Evolutionary conservation across 129 eudicot species (phyloP).

Genomic region (Scalesia atractyloides): DNA sequence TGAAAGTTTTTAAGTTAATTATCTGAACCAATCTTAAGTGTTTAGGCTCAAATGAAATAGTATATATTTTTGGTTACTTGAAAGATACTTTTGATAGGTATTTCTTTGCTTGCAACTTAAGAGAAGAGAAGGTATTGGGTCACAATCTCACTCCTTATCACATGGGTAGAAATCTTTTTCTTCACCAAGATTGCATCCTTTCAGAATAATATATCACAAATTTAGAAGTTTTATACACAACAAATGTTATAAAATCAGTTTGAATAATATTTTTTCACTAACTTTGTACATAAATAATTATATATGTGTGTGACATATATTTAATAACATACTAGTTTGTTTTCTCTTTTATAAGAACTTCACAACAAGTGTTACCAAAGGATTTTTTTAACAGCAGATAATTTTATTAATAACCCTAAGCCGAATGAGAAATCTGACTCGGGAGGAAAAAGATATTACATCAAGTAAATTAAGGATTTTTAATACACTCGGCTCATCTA

Average conservation of each 20-base stretch:
- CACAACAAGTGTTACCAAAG: too few species aligned
- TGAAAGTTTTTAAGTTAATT: background rate
- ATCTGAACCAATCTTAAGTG: too few species aligned
- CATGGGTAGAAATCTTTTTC: background rate
- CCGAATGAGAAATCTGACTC: too few species aligned
- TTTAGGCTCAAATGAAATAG: background rate
- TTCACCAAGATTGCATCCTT: slow-evolving; percentile 17
- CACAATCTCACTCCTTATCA: slow-evolving; percentile 32
- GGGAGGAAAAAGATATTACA: too few species aligned
- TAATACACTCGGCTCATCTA: too few species aligned
- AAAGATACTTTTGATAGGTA: slow-evolving; percentile 23
- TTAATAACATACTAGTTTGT: background rate
- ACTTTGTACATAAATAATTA: too few species aligned
- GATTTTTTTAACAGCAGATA: too few species aligned
- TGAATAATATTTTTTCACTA: background rate
- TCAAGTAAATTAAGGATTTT: too few species aligned
- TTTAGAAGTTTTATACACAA: slow-evolving; percentile 7
- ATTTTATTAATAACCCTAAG: too few species aligned
- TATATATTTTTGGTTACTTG: slow-evolving; percentile 8
- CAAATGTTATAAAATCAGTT: background rate
- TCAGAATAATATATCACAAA: background rate
- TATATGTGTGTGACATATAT: too few species aligned
- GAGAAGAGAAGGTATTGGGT: slow-evolving; percentile 37
- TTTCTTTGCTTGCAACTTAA: slow-evolving; percentile 35
- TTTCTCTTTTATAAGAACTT: too few species aligned